Percentiles rank a stretch among this genome's conserved stretches.
These are phyloP conservation scores for Agrocybe praecox DNA, from an alignment of 768 basidiomycete species.

Conservation along the genomic window DNA sequence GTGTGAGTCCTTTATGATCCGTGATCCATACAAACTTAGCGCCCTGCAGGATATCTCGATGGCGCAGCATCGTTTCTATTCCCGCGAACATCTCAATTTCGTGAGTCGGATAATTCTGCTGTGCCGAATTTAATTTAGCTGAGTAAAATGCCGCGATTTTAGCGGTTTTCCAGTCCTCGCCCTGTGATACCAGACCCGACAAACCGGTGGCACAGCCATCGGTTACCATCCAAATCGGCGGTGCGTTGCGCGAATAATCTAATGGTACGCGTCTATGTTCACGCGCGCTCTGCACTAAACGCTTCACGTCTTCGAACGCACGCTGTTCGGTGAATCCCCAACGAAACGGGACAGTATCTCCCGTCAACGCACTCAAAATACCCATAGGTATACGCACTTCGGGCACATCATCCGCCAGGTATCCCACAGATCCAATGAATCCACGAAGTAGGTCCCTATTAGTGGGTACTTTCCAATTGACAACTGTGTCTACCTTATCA, in stretches of 20 bases:
- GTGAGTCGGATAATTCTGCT: neutral
- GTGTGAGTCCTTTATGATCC: neutral
- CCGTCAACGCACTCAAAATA: neutral
- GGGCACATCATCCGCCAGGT: neutral
- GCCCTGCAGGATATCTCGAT: neutral
- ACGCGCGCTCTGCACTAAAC: neutral
- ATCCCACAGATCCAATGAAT: neutral
- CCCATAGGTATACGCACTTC: neutral
- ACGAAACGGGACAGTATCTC: neutral
- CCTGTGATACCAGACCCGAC: neutral
- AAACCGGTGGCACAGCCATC: neutral
- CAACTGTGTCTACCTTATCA: neutral
- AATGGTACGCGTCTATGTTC: neutral
- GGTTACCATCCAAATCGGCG: neutral
- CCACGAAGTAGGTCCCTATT: neutral
- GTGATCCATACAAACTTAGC: neutral
- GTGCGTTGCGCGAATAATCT: neutral
- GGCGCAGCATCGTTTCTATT: neutral
- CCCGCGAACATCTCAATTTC: neutral
- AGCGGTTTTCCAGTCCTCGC: neutral
- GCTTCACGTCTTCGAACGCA: neutral
- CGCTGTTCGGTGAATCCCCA: neutral
- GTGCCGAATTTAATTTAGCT: neutral
- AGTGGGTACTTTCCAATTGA: neutral
- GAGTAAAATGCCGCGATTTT: neutral